Base-by-base conservation (phyloP, 208 protist genomes). In the Porcisia deanei region DNA sequence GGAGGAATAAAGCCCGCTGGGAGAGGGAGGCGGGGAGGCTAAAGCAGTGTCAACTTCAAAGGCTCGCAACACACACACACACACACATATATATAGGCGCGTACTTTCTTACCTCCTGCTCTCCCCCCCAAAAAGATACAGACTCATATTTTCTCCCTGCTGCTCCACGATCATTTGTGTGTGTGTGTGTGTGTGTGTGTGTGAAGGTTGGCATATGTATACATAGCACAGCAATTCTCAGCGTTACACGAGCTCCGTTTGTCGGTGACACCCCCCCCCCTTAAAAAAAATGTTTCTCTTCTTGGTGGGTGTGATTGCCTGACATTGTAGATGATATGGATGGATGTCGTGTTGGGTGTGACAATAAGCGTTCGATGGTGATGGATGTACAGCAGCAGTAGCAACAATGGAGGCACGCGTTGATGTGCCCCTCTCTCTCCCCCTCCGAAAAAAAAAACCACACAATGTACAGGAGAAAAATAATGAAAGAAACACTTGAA, bases 1-100 rank as follows among this genome's bases (percentile, higher is more conserved):
- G 47, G 30, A 30, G 30, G 30, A 30, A 30, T 84, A 85, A 25
- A 60, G 25, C 14, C 10, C 30, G 12, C 59, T 43, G 30, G 30
- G 30, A 30, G 30, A 14, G 47, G 8, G 10, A 5, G 10, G 47
- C 47, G 47, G 25, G 20, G 61, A 66, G 39, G 61, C 7, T 25
- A 30, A 66, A 16, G 37, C 61, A 66, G 39, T 3, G 61, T 10
- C 45, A 37, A 71, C 30, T 41, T 5, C 25, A 54, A 34, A 37
- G 14, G 47, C 47, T 30, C 30, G 30, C 4, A 34, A 34, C 57
- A 61, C 7, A 61, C 20, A 57, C 47, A 71, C 16, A 43, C 22
- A 41, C 4, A 30, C 64, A 69, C 7, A 25, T 22, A 54, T 3
- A 25, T 43, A 4, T 20, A 65, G 30, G 16, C 6, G 66, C 43